Percentiles rank a stretch among this genome's conserved stretches.
Conservation (phyloP, 2,329 filamentous ascomycete genomes). For the Fusarium avenaceum region DNA sequence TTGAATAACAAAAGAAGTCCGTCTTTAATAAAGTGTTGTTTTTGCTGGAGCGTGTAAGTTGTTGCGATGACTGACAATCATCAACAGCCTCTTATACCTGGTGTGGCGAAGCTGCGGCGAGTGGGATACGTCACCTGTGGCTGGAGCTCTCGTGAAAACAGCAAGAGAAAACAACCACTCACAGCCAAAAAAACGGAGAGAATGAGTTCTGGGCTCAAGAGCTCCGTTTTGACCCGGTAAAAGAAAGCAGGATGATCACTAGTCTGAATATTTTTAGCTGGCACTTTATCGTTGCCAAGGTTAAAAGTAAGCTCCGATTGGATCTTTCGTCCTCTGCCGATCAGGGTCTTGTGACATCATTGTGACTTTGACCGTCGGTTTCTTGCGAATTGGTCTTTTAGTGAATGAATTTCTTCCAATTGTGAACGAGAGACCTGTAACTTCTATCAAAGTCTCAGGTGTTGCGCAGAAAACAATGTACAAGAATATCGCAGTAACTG, state of each 20-base stretch:
- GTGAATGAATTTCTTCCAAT: background rate
- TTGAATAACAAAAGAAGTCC: background rate
- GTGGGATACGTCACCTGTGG: conserved; percentile 49
- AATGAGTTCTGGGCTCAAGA: background rate
- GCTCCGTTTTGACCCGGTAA: conserved; percentile 11
- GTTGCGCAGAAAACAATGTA: conserved; percentile 1
- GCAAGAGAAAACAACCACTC: conserved; percentile 2
- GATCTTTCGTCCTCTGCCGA: conserved; percentile 12
- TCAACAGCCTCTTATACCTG: conserved; percentile 44
- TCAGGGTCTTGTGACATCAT: conserved; percentile 40
- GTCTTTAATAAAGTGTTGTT: background rate
- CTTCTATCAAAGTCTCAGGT: conserved; percentile 17
- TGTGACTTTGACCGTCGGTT: background rate
- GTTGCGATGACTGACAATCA: conserved; percentile 1
- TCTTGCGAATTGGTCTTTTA: background rate
- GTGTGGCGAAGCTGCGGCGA: conserved; percentile 47
- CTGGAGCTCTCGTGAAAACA: conserved; percentile 31
- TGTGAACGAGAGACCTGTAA: background rate
- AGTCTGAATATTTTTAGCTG: background rate
- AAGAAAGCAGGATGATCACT: background rate
- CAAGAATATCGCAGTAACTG: conserved; percentile 3
- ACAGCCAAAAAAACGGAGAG: background rate
- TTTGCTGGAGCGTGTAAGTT: conserved; percentile 3
- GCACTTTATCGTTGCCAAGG: background rate
- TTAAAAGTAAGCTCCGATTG: conserved; percentile 26